Evolutionary conservation across 352 stramenopile species (phyloP).

Genomic region (Phytopythium litorale): DNA sequence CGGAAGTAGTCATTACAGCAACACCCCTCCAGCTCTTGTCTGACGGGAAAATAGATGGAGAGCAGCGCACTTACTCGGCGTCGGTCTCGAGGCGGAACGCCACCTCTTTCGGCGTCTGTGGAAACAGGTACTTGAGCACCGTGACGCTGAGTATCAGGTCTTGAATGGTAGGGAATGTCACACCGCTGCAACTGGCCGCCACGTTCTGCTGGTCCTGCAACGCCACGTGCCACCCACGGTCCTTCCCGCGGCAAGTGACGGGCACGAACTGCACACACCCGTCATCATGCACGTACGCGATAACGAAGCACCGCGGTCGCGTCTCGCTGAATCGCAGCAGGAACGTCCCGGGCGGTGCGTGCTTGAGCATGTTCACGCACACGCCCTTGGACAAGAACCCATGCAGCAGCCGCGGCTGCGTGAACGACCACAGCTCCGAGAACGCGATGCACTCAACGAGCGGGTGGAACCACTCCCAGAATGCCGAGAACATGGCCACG

Average conservation of each 20-base stretch:
- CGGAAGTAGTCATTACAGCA: not conserved
- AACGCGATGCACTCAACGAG: constrained; percentile 62
- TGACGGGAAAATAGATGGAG: not conserved
- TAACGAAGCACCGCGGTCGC: constrained; percentile 54
- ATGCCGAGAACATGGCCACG: constrained; percentile 63
- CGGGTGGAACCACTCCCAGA: constrained; percentile 74
- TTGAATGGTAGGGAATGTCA: constrained; percentile 58
- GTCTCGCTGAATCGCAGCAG: constrained; percentile 81
- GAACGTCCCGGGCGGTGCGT: constrained; percentile 66
- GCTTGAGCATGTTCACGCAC: constrained; percentile 70
- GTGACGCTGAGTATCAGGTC: constrained; percentile 76
- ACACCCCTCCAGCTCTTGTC: not conserved
- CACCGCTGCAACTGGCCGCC: constrained; percentile 18
- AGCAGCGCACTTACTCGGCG: not conserved
- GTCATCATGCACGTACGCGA: constrained; percentile 62
- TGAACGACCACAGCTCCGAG: constrained; percentile 63
- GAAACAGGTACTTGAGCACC: constrained; percentile 78
- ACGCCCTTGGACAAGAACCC: constrained; percentile 82
- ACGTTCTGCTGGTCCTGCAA: constrained; percentile 27
- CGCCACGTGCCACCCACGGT: constrained; percentile 51
- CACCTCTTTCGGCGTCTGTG: constrained; percentile 69
- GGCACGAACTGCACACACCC: constrained; percentile 73
- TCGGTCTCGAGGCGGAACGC: constrained; percentile 35
- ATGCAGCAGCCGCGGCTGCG: constrained; percentile 72
- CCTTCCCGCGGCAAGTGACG: constrained; percentile 43